Evolutionary conservation across 768 basidiomycete species (phyloP), one percentile per base, ranked within the genome.

Genomic region (Leccinum ochraceum): DNA sequence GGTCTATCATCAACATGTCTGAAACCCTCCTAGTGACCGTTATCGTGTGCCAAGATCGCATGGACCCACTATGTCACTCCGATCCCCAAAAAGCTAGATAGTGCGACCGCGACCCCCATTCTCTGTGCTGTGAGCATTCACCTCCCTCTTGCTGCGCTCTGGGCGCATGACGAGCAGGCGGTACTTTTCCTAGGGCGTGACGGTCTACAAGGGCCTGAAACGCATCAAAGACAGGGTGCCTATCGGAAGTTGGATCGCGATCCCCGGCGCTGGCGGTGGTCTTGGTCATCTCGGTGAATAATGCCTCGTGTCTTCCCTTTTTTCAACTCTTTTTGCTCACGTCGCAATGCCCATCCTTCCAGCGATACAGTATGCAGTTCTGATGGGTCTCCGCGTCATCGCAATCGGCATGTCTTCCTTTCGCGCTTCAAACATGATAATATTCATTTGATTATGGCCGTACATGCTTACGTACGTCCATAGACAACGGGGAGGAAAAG

Each of bases 151-250:
- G 2, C 63, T 51, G 6, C 24, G 63, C 69, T 32, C 22, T 3
- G 16, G 6, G 46, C 6, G 4, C 17, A 10, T 34, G 16, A 61
- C n/a, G 16, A n/a, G 16, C 13, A 39, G 48, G 17, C 3, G 20
- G 3, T 6, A 11, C 16, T 8, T 10, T 11, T 30, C 39, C 11
- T 36, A 73, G 66, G 78, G 77, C 24, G 65, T 83, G 22, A 81
- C 81, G 1, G 80, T 79, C 37, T 83, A 78, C 64, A 79, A 77
- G 62, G 82, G 75, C 1, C 68, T 83, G 60, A 82, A 79, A 66
- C 66, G 69, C 24, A 64, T 76, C 22, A 34, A 6, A 37, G 53
- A 22, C 48, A 66, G 69, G 50, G 60, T 64, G 36, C 73, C 66
- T 22, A 62, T 73, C 1, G 81, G 79, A 9, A 75, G 83, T 32